Percentiles rank a stretch among this genome's conserved stretches.
These are phyloP conservation scores for Mercurialis annua DNA, from an alignment of 345 rosid genomes.

Conservation along the genomic window DNA sequence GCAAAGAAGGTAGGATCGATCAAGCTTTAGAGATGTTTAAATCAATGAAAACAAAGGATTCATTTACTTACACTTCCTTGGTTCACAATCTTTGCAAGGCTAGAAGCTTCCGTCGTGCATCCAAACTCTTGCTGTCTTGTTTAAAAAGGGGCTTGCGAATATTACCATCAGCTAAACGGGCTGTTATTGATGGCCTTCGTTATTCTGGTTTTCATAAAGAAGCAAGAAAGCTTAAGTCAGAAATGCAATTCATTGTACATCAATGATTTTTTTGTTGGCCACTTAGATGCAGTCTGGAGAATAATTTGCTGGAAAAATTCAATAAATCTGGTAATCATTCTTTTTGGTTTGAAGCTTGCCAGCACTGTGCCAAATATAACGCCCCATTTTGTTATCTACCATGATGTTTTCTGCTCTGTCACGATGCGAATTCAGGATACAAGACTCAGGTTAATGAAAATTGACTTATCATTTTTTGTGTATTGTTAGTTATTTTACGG, in stretches of 20 bases:
- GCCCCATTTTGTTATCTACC: not conserved
- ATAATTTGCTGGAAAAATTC: not conserved
- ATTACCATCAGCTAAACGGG: slow-evolving; percentile 56
- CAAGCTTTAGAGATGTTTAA: slow-evolving; percentile 52
- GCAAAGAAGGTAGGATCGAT: slow-evolving; percentile 59
- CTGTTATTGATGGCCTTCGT: slow-evolving; percentile 63
- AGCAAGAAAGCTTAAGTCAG: slow-evolving; percentile 49
- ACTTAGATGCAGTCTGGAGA: not conserved
- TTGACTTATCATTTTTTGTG: no score
- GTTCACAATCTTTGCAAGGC: slow-evolving; percentile 80
- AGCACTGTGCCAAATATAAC: not conserved
- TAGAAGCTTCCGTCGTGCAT: slow-evolving; percentile 54
- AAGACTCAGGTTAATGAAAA: not conserved
- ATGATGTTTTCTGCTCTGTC: not conserved
- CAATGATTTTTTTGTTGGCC: slow-evolving; percentile 24
- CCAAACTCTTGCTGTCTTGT: slow-evolving; percentile 63
- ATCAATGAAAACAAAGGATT: slow-evolving; percentile 67
- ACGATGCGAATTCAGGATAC: not conserved
- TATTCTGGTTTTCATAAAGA: slow-evolving; percentile 50
- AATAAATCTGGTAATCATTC: not conserved
- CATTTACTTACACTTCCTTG: slow-evolving; percentile 67
- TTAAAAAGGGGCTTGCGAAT: slow-evolving; percentile 56
- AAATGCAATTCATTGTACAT: slow-evolving; percentile 38
- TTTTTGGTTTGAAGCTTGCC: not conserved
- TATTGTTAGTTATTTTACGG: not conserved